These are phyloP conservation scores for Lasiodiplodia citricola DNA, from an alignment of 2,329 filamentous ascomycete species.

Conservation along the genomic window DNA sequence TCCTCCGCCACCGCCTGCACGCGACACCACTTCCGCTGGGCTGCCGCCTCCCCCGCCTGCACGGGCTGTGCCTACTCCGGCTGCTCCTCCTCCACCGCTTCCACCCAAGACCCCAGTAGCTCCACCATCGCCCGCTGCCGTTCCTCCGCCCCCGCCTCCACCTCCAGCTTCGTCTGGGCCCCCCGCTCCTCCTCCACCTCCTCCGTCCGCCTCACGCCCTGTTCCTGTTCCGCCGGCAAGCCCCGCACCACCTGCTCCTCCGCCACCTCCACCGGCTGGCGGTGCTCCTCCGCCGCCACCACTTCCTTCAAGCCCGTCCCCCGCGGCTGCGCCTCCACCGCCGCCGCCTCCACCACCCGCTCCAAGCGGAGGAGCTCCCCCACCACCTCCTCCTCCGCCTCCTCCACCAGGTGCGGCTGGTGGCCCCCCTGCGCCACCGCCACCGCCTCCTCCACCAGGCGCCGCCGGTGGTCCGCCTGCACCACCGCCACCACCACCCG, in stretches of 20 bases:
- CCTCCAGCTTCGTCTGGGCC: conserved; percentile 32
- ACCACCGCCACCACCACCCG: conserved; percentile 43
- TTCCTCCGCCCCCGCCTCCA: conserved; percentile 37
- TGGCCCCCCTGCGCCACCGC: conserved; percentile 45
- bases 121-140: conserved; percentile 32
- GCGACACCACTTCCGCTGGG: conserved; percentile 43
- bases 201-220: conserved; percentile 39
- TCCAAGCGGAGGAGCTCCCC: conserved; percentile 37
- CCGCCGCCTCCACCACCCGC: conserved; percentile 45
- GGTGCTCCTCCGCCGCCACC: conserved; percentile 28
- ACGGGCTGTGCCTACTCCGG: conserved; percentile 49
- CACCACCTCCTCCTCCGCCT: conserved; percentile 47
- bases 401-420: conserved; percentile 39
- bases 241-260: conserved; percentile 34
- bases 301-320: conserved; percentile 45
- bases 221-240: conserved; percentile 44
- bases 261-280: conserved; percentile 31
- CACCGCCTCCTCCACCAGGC: conserved; percentile 43
- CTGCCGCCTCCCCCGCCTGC: conserved; percentile 58
- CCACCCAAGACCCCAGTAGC: conserved; percentile 51
- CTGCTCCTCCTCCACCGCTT: conserved; percentile 65
- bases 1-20: conserved; percentile 58
- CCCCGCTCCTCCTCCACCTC: conserved; percentile 42
- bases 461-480: conserved; percentile 38
- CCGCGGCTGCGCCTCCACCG: conserved; percentile 37